phyloP scores from a whole-genome alignment of 2,329 filamentous ascomycete species.

The Colletotrichum sp. region DNA sequence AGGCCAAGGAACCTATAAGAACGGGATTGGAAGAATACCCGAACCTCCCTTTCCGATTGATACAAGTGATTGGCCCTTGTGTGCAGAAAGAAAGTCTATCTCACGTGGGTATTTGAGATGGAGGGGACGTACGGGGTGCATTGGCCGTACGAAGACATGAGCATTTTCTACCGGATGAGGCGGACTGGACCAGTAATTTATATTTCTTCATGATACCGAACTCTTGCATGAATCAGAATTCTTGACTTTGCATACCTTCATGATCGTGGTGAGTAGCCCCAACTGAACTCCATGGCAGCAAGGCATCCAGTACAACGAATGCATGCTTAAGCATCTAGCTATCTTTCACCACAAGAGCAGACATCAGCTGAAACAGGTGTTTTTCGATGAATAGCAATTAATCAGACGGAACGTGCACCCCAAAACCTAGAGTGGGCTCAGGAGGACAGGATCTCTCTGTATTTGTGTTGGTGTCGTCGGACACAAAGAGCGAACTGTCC shows the following conservation, averaged over 20 bases:
- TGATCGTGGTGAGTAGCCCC: too few relatives aligned
- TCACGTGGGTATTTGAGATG: not conserved
- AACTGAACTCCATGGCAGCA: too few relatives aligned
- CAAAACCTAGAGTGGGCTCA: not conserved
- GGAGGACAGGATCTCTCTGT: not conserved
- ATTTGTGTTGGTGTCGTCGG: not conserved
- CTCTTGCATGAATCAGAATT: too few relatives aligned
- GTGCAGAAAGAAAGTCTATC: fast-evolving
- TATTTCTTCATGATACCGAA: too few relatives aligned
- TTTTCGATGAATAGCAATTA: not conserved
- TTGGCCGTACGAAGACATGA: not conserved
- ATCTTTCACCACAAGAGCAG: not conserved
- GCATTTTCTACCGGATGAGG: not conserved
- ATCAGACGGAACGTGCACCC: not conserved
- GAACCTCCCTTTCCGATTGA: not conserved
- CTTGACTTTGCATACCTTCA: too few relatives aligned
- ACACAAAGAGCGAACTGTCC: not conserved
- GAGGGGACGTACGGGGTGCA: not conserved
- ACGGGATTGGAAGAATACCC: not conserved
- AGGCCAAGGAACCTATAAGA: not conserved
- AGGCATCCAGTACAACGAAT: too few relatives aligned
- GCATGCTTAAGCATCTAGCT: not conserved
- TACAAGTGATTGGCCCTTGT: fast-evolving
- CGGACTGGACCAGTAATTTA: too few relatives aligned
- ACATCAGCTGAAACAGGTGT: not conserved